phyloP scores from a whole-genome alignment of 768 basidiomycete species.

The Sarcomyxa edulis region DNA sequence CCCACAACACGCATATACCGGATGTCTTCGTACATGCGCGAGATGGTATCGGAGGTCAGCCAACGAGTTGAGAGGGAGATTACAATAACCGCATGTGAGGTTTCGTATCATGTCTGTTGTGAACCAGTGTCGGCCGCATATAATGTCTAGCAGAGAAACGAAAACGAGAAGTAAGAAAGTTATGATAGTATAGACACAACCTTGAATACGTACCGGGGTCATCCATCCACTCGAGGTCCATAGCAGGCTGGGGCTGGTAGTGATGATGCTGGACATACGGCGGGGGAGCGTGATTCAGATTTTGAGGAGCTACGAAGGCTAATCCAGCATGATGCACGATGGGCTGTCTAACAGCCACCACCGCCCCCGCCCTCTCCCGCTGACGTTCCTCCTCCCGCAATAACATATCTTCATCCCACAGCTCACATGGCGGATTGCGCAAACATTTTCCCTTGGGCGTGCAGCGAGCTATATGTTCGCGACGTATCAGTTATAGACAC shows the following conservation, averaged over 20 bases:
- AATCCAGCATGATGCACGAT: not conserved
- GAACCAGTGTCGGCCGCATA: slow-evolving; percentile 16
- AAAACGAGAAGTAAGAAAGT: not conserved
- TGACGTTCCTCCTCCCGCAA: slow-evolving; percentile 26
- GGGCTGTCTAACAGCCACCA: slow-evolving; percentile 2
- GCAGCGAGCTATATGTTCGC: slow-evolving; percentile 9
- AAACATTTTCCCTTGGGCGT: slow-evolving; percentile 20
- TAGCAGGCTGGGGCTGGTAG: no score
- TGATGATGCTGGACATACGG: no score
- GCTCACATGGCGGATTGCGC: slow-evolving; percentile 25
- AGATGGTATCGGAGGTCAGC: slow-evolving; percentile 19
- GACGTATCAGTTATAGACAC: no score
- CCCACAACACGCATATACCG: slow-evolving; percentile 20
- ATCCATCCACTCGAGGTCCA: slow-evolving; percentile 18
- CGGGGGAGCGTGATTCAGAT: no score
- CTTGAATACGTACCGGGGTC: slow-evolving; percentile 12
- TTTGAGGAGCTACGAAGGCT: no score
- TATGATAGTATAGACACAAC: not conserved
- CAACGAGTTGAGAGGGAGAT: slow-evolving; percentile 15
- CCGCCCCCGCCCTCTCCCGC: slow-evolving; percentile 3
- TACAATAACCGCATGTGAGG: slow-evolving; percentile 22
- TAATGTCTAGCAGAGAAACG: slow-evolving; percentile 3
- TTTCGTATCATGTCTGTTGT: slow-evolving; percentile 17
- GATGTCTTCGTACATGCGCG: slow-evolving; percentile 15
- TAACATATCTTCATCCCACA: slow-evolving; percentile 33